These are phyloP conservation scores for Clonostachys solani DNA, from an alignment of 2,329 filamentous ascomycete genomes.

Conservation along the genomic window DNA sequence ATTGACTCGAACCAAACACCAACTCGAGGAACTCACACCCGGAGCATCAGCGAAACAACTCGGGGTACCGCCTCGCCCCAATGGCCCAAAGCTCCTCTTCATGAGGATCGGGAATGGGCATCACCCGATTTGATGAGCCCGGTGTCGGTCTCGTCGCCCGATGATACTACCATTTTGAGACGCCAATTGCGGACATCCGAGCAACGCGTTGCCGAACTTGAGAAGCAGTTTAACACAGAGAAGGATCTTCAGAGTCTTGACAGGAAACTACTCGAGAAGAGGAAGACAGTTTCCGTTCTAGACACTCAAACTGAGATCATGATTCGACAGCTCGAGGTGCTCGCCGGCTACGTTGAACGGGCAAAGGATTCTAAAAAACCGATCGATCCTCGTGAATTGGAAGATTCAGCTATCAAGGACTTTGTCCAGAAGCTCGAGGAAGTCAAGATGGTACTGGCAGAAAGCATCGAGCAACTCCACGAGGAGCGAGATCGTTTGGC, in stretches of 20 bases:
- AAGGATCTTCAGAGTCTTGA: constrained; percentile 72
- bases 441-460: constrained; percentile 55
- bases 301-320: constrained; percentile 96
- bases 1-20: constrained; percentile 49
- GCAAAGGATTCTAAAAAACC: constrained; percentile 80
- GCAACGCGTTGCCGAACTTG: constrained; percentile 80
- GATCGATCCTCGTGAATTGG: constrained; percentile 76
- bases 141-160: constrained; percentile 55
- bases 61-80: constrained; percentile 60
- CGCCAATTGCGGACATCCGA: constrained; percentile 78
- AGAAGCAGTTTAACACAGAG: constrained; percentile 67
- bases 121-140: constrained; percentile 68
- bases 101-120: constrained; percentile 46
- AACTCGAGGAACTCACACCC: constrained; percentile 44
- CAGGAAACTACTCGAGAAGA: constrained; percentile 84
- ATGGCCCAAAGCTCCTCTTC: constrained; percentile 65
- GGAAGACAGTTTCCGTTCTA: constrained; percentile 90
- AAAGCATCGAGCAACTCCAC: constrained; percentile 55
- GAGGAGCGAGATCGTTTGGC: constrained; percentile 75
- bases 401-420: constrained; percentile 87
- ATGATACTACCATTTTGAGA: constrained; percentile 65
- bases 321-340: constrained; percentile 83
- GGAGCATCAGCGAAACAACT: constrained; percentile 66
- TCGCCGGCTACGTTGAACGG: constrained; percentile 82
- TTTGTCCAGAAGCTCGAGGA: constrained; percentile 72